Evolutionary conservation across 306 rosid genomes (phyloP).

Genomic region (Lupinus albus): DNA sequence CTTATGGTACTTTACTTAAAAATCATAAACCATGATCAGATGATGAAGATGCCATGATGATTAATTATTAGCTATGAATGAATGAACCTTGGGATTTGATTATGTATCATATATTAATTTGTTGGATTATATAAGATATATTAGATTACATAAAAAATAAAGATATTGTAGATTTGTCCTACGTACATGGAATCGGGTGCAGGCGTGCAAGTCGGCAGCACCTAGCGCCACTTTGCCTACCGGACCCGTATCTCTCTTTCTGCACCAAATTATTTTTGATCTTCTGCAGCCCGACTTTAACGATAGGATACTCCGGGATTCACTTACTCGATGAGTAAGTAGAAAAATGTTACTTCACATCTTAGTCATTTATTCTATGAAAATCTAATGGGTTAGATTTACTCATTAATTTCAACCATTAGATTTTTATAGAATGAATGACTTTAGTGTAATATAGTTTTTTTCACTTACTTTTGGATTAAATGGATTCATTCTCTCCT

Average conservation of each 20-base stretch:
- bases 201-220: constrained; percentile 38
- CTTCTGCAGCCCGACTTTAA: constrained; percentile 13
- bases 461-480: too few relatives aligned
- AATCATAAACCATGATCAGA: neutral
- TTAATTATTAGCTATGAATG: constrained; percentile 36
- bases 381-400: too few relatives aligned
- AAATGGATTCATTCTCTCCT: too few relatives aligned
- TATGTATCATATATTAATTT: constrained; percentile 8
- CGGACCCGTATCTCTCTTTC: neutral
- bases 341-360: too few relatives aligned
- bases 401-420: too few relatives aligned
- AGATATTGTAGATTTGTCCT: constrained; percentile 60
- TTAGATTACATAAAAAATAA: constrained; percentile 37
- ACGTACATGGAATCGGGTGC: constrained; percentile 41
- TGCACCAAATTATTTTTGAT: neutral
- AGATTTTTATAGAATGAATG: too few relatives aligned
- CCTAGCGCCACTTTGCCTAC: constrained; percentile 12
- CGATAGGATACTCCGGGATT: constrained; percentile 16
- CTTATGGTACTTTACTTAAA: too few relatives aligned
- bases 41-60: constrained; percentile 40
- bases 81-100: constrained; percentile 51
- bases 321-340: too few relatives aligned
- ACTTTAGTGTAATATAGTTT: too few relatives aligned
- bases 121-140: constrained; percentile 29
- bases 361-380: too few relatives aligned